Evolutionary conservation across 2,329 filamentous ascomycete species (phyloP).

Genomic region (Diaporthe amygdali): DNA sequence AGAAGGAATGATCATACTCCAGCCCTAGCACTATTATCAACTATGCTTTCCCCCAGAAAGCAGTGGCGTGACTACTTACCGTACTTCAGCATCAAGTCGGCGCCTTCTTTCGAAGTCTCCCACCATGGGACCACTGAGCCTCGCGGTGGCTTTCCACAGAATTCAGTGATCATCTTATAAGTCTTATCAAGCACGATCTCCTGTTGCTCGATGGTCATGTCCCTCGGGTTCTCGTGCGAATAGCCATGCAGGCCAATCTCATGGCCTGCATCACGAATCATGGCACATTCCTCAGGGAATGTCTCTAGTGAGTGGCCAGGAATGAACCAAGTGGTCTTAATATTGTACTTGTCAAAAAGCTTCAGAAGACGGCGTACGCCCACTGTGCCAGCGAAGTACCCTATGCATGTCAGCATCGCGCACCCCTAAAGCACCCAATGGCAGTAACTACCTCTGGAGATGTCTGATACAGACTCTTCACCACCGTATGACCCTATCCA

Average conservation of each 20-base stretch:
- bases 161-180: constrained; percentile 71
- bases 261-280: constrained; percentile 50
- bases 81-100: constrained; percentile 67
- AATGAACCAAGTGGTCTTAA: constrained; percentile 66
- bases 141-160: constrained; percentile 73
- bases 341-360: constrained; percentile 73
- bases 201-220: constrained; percentile 74
- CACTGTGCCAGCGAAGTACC: constrained; percentile 72
- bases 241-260: constrained; percentile 52
- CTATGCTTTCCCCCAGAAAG: too few relatives aligned
- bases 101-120: constrained; percentile 73
- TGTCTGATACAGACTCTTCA: constrained; percentile 73
- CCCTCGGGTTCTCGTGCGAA: constrained; percentile 46
- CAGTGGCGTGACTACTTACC: too few relatives aligned
- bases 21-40: too few relatives aligned
- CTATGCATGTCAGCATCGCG: neutral
- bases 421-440: neutral
- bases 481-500: constrained; percentile 81
- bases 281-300: constrained; percentile 50
- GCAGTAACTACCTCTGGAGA: constrained; percentile 61
- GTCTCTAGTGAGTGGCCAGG: constrained; percentile 54
- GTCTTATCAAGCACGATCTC: constrained; percentile 76
- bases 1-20: constrained; percentile 73
- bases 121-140: constrained; percentile 77
- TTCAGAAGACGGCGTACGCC: constrained; percentile 71